Percentiles rank a stretch among this genome's conserved stretches.
Evolutionary conservation across 306 rosid genomes (phyloP).

Genomic region (Rosa rugosa): DNA sequence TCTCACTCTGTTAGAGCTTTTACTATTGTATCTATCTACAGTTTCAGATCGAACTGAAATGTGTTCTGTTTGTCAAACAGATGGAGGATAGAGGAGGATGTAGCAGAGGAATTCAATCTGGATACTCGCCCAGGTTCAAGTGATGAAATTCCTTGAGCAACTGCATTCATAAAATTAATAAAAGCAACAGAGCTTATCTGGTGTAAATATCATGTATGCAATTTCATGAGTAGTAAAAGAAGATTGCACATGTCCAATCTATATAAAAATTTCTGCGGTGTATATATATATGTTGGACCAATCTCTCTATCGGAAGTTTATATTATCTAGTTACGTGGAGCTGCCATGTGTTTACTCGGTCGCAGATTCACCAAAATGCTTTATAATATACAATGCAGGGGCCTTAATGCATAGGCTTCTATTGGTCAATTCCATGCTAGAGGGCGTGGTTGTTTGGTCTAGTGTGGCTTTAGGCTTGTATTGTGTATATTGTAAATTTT

Average conservation of each 20-base stretch:
- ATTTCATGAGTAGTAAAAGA: background rate
- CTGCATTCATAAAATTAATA: conserved; percentile 20
- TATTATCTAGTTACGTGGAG: background rate
- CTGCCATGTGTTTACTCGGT: background rate
- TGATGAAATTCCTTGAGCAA: conserved; percentile 57
- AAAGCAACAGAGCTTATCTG: conserved; percentile 31
- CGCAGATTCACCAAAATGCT: background rate
- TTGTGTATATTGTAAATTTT: background rate
- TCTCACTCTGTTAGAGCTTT: background rate
- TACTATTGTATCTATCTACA: conserved; percentile 5
- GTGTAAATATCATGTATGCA: background rate
- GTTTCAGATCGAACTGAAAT: conserved; percentile 8
- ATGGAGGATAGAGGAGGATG: conserved; percentile 62
- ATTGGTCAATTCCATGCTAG: background rate
- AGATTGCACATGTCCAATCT: background rate
- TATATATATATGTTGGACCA: background rate
- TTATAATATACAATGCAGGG: background rate
- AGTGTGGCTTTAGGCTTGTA: background rate
- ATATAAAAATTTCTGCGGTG: background rate
- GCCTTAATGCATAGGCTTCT: background rate
- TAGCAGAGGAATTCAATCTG: conserved; percentile 53
- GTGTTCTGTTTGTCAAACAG: conserved; percentile 25
- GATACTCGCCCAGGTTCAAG: conserved; percentile 62
- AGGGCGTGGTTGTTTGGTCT: background rate
- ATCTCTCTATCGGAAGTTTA: background rate